These are phyloP conservation scores for Aspergillus amoenus DNA, from an alignment of 2,329 filamentous ascomycete species.

Conservation along the genomic window DNA sequence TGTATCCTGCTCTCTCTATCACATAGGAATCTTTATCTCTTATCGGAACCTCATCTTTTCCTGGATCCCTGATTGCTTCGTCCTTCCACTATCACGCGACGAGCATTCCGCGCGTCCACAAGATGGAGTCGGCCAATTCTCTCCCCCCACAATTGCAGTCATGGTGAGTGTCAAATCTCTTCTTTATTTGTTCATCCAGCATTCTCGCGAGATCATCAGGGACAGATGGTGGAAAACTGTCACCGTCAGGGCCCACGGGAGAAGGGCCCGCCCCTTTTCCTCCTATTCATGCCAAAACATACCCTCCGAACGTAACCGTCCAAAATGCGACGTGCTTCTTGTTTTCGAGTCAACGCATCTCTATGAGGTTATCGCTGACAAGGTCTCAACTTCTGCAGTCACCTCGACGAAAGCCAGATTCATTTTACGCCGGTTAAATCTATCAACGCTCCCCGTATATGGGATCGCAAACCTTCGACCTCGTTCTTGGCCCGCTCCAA, in stretches of 20 bases:
- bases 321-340: background rate
- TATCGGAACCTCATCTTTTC: background rate
- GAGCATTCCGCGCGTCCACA: slow-evolving; percentile 11
- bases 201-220: slow-evolving; percentile 2
- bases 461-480: slow-evolving; percentile 47
- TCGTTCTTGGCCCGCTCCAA: slow-evolving; percentile 40
- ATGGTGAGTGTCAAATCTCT: slow-evolving; percentile 1
- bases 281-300: background rate
- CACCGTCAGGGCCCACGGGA: background rate
- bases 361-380: background rate
- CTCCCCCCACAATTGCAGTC: slow-evolving; percentile 2
- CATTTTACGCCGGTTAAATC: slow-evolving; percentile 44
- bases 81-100: slow-evolving; percentile 1
- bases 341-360: background rate
- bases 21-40: slow-evolving; percentile 4
- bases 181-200: background rate
- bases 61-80: background rate
- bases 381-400: background rate
- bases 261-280: slow-evolving; percentile 8
- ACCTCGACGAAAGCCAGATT: slow-evolving; percentile 28
- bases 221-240: background rate
- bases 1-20: slow-evolving; percentile 6
- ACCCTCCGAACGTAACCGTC: background rate
- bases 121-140: slow-evolving; percentile 2
- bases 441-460: slow-evolving; percentile 38